Conservation (phyloP, 2,329 filamentous ascomycete genomes). For the Hirsutella rhossiliensis region DNA sequence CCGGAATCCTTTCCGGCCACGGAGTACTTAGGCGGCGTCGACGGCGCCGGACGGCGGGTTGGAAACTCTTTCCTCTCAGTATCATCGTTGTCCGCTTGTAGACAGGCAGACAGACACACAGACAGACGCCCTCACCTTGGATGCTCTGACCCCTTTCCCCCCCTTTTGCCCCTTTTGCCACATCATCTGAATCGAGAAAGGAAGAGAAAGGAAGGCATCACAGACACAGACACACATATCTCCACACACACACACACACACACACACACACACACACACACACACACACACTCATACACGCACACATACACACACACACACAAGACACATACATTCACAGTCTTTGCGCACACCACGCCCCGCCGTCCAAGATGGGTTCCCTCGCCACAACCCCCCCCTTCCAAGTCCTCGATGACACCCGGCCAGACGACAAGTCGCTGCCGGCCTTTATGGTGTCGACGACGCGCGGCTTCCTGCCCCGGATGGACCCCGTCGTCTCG, state of each 20-base stretch:
- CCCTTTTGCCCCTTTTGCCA: too few species aligned
- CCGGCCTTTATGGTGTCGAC: conserved; percentile 73
- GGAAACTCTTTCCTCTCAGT: background rate
- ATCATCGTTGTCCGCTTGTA: background rate
- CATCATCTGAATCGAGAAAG: too few species aligned
- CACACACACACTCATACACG: background rate
- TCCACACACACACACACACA: background rate
- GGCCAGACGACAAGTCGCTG: conserved; percentile 48
- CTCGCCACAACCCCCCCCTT: conserved; percentile 29
- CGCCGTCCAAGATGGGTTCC: conserved; percentile 24
- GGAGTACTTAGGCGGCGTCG: conserved; percentile 31
- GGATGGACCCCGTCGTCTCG: conserved; percentile 45
- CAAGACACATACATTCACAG: background rate
- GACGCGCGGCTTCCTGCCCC: conserved; percentile 61
- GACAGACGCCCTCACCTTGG: too few species aligned
- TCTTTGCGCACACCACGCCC: background rate
- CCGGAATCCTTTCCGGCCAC: conserved; percentile 38
- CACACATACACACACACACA: background rate
- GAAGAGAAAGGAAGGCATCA: background rate
- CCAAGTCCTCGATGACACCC: conserved; percentile 50
- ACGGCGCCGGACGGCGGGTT: conserved; percentile 8
- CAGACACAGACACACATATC: background rate
- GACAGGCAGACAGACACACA: too few species aligned
- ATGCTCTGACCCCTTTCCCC: too few species aligned
- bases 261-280: background rate